A percentile compares a stretch with the other conserved stretches of the same genome.
These are phyloP conservation scores for Phanerodontia chrysosporium DNA, from an alignment of 768 basidiomycete species.

Conservation along the genomic window DNA sequence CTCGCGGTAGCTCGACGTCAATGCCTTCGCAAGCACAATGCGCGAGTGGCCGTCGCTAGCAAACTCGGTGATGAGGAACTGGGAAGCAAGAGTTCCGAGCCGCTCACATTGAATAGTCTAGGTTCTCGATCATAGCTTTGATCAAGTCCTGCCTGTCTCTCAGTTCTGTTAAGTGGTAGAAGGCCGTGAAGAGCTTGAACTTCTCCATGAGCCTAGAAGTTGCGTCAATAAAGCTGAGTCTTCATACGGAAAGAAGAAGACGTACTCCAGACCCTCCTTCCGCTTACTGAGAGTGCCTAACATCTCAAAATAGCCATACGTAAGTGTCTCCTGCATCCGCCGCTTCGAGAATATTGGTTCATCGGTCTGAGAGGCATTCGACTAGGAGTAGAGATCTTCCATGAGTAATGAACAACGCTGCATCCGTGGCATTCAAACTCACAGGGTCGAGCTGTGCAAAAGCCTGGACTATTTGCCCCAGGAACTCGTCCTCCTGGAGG, in stretches of 20 bases:
- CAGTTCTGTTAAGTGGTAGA: conserved; percentile 92
- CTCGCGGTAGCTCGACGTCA: conserved; percentile 91
- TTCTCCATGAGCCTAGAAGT: conserved; percentile 74
- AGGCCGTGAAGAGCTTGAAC: conserved; percentile 89
- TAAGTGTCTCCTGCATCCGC: conserved; percentile 76
- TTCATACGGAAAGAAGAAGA: conserved; percentile 2
- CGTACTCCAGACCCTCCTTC: conserved; percentile 86
- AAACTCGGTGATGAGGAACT: conserved; percentile 7
- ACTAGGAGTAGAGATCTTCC: conserved; percentile 38
- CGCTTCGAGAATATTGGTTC: conserved; percentile 85
- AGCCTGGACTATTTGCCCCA: conserved; percentile 78
- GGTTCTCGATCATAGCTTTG: conserved; percentile 83
- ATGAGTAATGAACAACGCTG: too few species aligned
- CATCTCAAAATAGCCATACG: conserved; percentile 94
- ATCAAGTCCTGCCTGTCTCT: conserved; percentile 89
- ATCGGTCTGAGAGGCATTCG: conserved; percentile 65
- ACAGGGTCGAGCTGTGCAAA: conserved; percentile 94
- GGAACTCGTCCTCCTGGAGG: conserved; percentile 80
- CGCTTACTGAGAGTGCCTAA: conserved; percentile 86
- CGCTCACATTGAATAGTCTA: conserved; percentile 81
- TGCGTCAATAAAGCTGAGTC: too few species aligned
- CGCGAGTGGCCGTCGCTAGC: conserved; percentile 89
- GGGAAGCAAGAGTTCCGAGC: neutral
- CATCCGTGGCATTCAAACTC: conserved; percentile 29
- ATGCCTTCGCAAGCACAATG: conserved; percentile 87